Base-by-base conservation (phyloP, 306 rosid genomes). In the Quercus berberidifolia region DNA sequence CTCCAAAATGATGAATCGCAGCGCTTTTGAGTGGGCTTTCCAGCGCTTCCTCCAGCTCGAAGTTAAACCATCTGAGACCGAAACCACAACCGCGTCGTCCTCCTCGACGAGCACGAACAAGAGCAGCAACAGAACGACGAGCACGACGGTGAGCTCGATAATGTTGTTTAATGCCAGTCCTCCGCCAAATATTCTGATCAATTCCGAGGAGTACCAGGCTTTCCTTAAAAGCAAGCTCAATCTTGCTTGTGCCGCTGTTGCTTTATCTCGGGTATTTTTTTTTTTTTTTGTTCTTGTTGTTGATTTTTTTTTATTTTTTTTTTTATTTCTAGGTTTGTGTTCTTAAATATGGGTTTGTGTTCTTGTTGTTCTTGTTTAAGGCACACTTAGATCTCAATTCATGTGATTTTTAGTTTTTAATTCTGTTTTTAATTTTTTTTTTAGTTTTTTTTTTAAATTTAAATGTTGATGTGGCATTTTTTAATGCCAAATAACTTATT, bases 191-290 rank as follows among this genome's bases (percentile, higher is more conserved):
- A 35, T 81, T 64, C 76, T 90, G 52, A 72, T 87, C 64, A 88
- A 87, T 83, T 86, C 96, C 3, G 84, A 90, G 19, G 90, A 91
- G 19, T 90, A 90, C 59, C 91, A 88, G 59, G 87, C 93, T 18
- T 83, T 90, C 57, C 99, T 94, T 70, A 94, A 92, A 81, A 91
- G 85, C 91, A 91, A 91, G 79, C 99, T 94, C 80, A 82, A 94
- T 56, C 92, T 91, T 30, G 99, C 99, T 17, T 94, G 99, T 41
- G 99, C 99, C 54, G 97, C 93, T 14, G 93, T 91, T 5, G 98
- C 98, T 10, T 38, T 86, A 76, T 69, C 96, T 65, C 85, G 95
- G 87, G 97, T 94, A 80, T 26, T 26, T 26, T 26, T 26, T 26
- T 26, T 26, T 25, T 52, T 18, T 5, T 51, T 51, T 59, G 28